Evolutionary conservation across 495 filamentous ascomycete species (phyloP).

Genomic region (Aspergillus carlsbadensis): DNA sequence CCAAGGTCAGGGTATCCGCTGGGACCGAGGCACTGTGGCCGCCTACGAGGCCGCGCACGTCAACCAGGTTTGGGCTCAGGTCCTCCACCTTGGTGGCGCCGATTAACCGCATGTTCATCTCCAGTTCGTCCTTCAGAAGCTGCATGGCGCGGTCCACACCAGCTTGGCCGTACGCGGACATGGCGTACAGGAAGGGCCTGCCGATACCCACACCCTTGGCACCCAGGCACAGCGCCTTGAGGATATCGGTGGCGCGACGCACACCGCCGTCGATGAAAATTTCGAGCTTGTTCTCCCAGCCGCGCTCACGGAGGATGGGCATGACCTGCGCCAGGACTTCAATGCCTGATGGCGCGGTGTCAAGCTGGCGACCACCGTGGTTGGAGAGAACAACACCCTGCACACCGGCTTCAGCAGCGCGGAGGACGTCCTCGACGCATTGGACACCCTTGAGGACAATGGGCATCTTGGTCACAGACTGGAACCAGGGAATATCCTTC

Average conservation of each 20-base stretch:
- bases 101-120: slow-evolving; percentile 97
- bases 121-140: slow-evolving; percentile 95
- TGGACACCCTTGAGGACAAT: slow-evolving; percentile 97
- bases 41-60: slow-evolving; percentile 65
- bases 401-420: slow-evolving; percentile 77
- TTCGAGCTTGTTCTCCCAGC: slow-evolving; percentile 82
- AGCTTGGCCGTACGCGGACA: slow-evolving; percentile 85
- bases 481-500: slow-evolving; percentile 96
- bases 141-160: slow-evolving; percentile 93
- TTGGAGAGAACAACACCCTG: slow-evolving; percentile 95
- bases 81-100: slow-evolving; percentile 72
- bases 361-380: slow-evolving; percentile 96
- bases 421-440: slow-evolving; percentile 89
- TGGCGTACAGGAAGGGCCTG: slow-evolving; percentile 91
- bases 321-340: slow-evolving; percentile 96
- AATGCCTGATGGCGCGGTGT: slow-evolving; percentile 85
- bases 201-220: slow-evolving; percentile 94
- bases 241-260: slow-evolving; percentile 86
- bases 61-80: slow-evolving; percentile 74
- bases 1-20: slow-evolving; percentile 63
- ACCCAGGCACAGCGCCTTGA: slow-evolving; percentile 93
- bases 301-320: slow-evolving; percentile 82
- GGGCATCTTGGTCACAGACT: slow-evolving; percentile 89
- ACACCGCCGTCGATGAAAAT: slow-evolving; percentile 91
- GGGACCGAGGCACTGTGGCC: slow-evolving; percentile 68